A percentile compares a stretch with the other conserved stretches of the same genome.
Conservation (phyloP, 305 asterid species). For the Rubia occidens region DNA sequence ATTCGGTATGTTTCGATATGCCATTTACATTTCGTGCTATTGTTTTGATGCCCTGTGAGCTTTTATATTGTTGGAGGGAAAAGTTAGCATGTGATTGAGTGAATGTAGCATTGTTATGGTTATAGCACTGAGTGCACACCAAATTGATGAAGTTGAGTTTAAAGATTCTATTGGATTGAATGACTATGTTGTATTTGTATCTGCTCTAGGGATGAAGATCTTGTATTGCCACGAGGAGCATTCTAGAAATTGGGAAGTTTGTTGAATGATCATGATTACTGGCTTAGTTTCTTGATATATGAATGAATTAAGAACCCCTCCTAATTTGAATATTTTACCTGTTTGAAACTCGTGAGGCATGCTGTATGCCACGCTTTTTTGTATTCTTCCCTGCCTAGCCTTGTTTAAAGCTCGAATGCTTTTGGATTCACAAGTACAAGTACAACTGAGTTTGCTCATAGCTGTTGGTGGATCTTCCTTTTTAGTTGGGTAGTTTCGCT, state of each 20-base stretch:
- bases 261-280: neutral
- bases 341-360: neutral
- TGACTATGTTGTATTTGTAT: neutral
- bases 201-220: neutral
- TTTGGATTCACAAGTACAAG: neutral
- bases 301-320: neutral
- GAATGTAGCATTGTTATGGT: neutral
- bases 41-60: neutral
- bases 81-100: neutral
- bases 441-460: neutral
- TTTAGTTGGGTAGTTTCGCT: neutral
- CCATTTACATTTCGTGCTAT: neutral
- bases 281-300: neutral
- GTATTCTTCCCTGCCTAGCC: neutral
- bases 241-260: neutral
- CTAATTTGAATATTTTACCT: neutral
- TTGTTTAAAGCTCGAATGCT: neutral
- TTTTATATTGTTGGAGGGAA: neutral
- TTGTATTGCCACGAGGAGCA: neutral
- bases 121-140: neutral
- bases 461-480: neutral
- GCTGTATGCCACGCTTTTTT: neutral
- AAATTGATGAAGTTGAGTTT: neutral
- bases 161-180: neutral
- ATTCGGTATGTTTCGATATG: slow-evolving; percentile 33